phyloP scores from a whole-genome alignment of 2,329 filamentous ascomycete species.

The Aspergillus quadricinctus region DNA sequence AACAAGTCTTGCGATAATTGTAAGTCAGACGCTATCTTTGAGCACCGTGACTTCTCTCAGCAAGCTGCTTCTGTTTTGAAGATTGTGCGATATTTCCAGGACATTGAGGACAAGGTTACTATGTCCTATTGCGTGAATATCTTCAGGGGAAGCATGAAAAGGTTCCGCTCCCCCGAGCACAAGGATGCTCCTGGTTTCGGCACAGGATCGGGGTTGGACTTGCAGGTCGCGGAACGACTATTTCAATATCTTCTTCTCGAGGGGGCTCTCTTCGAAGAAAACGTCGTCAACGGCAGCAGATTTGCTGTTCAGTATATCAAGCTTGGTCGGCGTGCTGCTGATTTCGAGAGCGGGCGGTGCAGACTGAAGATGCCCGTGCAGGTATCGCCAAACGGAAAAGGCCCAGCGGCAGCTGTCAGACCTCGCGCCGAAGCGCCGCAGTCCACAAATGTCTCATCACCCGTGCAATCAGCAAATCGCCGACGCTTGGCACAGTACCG shows the following conservation, averaged over 20 bases:
- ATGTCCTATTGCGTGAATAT: constrained; percentile 79
- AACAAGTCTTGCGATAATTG: constrained; percentile 83
- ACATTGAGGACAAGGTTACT: constrained; percentile 55
- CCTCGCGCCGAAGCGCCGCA: constrained; percentile 43
- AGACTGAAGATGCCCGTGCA: constrained; percentile 53
- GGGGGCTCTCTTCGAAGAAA: constrained; percentile 67
- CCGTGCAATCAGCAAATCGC: constrained; percentile 47
- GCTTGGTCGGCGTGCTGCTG: constrained; percentile 40
- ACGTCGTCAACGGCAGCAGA: constrained; percentile 58
- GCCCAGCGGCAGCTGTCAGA: constrained; percentile 20
- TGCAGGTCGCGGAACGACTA: constrained; percentile 76
- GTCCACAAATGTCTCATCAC: constrained; percentile 66
- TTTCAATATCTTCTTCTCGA: constrained; percentile 72
- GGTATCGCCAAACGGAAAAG: constrained; percentile 41
- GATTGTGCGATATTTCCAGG: constrained; percentile 56
- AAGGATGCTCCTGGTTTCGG: constrained; percentile 59
- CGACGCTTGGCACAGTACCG: constrained; percentile 29
- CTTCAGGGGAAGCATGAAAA: constrained; percentile 66
- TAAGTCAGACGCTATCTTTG: constrained; percentile 65
- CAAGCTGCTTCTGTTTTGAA: constrained; percentile 67
- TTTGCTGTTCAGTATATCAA: constrained; percentile 68
- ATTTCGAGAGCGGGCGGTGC: constrained; percentile 43
- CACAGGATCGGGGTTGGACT: constrained; percentile 63
- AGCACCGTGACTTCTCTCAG: constrained; percentile 70
- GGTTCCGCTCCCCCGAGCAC: constrained; percentile 50